Conservation (phyloP, 495 filamentous ascomycete species). For the Penicillium antarcticum region DNA sequence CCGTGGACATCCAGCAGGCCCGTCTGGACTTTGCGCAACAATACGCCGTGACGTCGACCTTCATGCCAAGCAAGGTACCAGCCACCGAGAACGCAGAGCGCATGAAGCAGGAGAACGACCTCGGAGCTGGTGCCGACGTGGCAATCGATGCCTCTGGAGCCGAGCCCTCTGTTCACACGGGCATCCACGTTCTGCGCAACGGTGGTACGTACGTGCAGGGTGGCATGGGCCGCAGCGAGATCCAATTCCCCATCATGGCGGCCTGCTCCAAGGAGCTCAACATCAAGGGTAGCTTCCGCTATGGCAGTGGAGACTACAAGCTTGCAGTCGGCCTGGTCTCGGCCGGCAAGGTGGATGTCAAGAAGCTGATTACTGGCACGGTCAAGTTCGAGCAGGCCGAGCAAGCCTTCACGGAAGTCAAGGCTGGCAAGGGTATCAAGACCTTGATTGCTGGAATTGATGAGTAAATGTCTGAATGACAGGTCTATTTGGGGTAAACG, state of each 20-base stretch:
- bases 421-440: constrained; percentile 48
- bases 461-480: constrained; percentile 8
- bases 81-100: constrained; percentile 39
- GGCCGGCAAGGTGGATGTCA: constrained; percentile 49
- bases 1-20: constrained; percentile 51
- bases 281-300: constrained; percentile 52
- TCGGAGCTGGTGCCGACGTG: constrained; percentile 51
- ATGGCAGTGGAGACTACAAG: constrained; percentile 54
- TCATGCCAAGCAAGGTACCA: constrained; percentile 34
- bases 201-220: constrained; percentile 60
- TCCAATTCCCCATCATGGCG: constrained; percentile 54
- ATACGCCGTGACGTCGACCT: constrained; percentile 44
- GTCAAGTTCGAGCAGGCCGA: constrained; percentile 54
- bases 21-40: constrained; percentile 51
- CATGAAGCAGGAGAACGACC: constrained; percentile 40
- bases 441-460: constrained; percentile 42
- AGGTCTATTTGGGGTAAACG: not conserved
- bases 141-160: constrained; percentile 58
- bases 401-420: constrained; percentile 47
- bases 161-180: constrained; percentile 50
- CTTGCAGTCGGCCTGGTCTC: constrained; percentile 50
- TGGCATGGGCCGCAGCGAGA: constrained; percentile 56
- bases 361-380: constrained; percentile 47
- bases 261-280: constrained; percentile 53
- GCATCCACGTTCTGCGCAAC: constrained; percentile 47